These are phyloP conservation scores for Peterozyma xylosa DNA, from an alignment of 805 yeast genomes.

Conservation along the genomic window DNA sequence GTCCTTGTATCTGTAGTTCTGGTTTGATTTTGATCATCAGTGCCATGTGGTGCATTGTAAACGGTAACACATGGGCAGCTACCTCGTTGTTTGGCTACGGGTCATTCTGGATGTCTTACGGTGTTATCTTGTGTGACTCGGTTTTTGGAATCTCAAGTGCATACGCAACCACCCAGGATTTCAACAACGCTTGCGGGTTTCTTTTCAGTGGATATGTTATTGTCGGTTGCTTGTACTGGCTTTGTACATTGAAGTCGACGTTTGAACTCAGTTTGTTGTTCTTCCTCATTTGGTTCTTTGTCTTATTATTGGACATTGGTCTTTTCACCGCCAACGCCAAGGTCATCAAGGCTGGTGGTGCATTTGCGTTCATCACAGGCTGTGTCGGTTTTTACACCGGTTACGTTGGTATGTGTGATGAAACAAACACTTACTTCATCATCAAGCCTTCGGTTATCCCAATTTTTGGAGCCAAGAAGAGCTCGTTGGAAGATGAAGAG, in stretches of 20 bases:
- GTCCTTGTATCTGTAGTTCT: constrained; percentile 38
- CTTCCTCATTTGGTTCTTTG: constrained; percentile 35
- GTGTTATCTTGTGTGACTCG: constrained; percentile 30
- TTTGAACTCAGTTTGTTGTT: constrained; percentile 28
- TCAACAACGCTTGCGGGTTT: constrained; percentile 35
- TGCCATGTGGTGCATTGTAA: constrained; percentile 40
- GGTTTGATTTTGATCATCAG: constrained; percentile 41
- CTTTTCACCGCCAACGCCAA: constrained; percentile 27
- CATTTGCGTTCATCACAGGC: constrained; percentile 33
- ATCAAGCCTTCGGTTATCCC: constrained; percentile 43
- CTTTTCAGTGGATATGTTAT: constrained; percentile 46
- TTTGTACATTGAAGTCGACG: constrained; percentile 41
- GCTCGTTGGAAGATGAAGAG: not conserved
- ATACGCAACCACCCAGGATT: constrained; percentile 23
- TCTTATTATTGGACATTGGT: constrained; percentile 34
- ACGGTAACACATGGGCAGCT: constrained; percentile 49
- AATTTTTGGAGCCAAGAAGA: constrained; percentile 17
- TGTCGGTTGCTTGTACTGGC: constrained; percentile 35
- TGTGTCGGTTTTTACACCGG: constrained; percentile 37
- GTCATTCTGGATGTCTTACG: constrained; percentile 44
- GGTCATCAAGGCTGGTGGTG: constrained; percentile 37
- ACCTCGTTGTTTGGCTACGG: constrained; percentile 46
- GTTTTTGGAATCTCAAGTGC: constrained; percentile 30
- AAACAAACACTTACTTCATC: constrained; percentile 51
- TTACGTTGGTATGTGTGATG: constrained; percentile 37